phyloP scores from a whole-genome alignment of 1,284 basidiomycete species.

The Ganoderma lingzhi region DNA sequence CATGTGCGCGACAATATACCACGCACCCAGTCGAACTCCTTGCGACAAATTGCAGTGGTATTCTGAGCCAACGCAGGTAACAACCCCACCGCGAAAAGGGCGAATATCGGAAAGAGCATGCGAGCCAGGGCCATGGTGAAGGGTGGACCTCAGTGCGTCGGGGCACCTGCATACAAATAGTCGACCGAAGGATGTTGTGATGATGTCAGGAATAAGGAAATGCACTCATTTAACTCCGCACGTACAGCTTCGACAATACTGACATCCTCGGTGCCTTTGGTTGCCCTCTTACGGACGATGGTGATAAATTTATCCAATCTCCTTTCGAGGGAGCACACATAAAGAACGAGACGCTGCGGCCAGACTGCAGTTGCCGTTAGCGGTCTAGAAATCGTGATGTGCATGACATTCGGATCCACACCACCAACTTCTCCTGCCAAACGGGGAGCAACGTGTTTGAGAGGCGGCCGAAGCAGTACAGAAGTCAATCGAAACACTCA shows the following conservation, averaged over 20 bases:
- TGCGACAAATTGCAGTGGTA: slow-evolving; percentile 8
- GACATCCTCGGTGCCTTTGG: background rate
- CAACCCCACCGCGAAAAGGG: background rate
- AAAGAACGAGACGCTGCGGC: background rate
- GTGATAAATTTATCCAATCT: background rate
- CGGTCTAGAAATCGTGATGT: background rate
- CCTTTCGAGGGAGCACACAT: background rate
- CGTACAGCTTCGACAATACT: background rate
- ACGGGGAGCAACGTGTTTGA: background rate
- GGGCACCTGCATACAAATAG: background rate
- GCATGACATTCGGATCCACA: background rate
- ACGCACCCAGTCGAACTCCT: slow-evolving; percentile 13
- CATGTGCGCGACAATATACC: background rate
- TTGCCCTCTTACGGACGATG: background rate
- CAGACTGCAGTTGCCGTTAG: background rate
- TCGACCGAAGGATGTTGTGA: background rate
- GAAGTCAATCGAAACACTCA: background rate
- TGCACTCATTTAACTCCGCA: background rate
- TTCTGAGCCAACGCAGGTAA: background rate
- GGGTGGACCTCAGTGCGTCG: background rate
- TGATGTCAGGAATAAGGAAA: background rate
- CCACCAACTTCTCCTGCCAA: background rate
- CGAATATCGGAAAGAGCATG: background rate
- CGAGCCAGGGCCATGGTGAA: background rate
- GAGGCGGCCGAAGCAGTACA: background rate